Conservation (phyloP, 257 asterid species). For the Rehmannia glutinosa region DNA sequence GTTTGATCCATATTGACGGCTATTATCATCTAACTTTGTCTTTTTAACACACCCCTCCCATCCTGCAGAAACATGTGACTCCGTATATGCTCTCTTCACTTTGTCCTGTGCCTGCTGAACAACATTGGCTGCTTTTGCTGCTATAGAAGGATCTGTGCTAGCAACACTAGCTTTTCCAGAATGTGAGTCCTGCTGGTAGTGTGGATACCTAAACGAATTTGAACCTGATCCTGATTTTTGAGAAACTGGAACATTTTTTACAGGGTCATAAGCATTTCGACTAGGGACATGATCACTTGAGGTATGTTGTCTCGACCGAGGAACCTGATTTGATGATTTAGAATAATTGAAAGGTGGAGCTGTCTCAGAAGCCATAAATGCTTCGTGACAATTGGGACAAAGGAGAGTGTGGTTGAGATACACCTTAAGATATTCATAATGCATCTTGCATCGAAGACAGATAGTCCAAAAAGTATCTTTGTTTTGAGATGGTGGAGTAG, state of each 20-base stretch:
- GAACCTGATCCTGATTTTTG: conserved; percentile 27
- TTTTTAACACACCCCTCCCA: conserved; percentile 30
- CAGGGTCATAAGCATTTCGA: conserved; percentile 26
- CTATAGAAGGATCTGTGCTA: conserved; percentile 45
- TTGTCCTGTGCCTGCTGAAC: conserved; percentile 34
- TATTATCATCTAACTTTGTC: conserved; percentile 37
- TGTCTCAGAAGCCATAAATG: conserved; percentile 57
- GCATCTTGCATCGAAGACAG: conserved; percentile 68
- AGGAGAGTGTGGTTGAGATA: conserved; percentile 68
- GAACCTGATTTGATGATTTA: conserved; percentile 22
- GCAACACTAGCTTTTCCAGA: conserved; percentile 26
- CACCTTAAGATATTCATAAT: conserved; percentile 58
- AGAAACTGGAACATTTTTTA: conserved; percentile 26
- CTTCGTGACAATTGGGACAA: conserved; percentile 59
- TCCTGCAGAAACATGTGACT: conserved; percentile 29
- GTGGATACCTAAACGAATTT: conserved; percentile 18
- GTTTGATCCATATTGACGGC: conserved; percentile 30
- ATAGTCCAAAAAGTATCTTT: conserved; percentile 60
- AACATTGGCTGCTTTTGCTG: conserved; percentile 28
- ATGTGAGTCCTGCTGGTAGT: conserved; percentile 12
- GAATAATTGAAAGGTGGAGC: conserved; percentile 43
- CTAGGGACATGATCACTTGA: conserved; percentile 20
- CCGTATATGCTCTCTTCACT: conserved; percentile 57
- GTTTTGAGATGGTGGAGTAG: conserved; percentile 31
- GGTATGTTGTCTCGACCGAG: conserved; percentile 30